These are phyloP conservation scores for Trypanosoma brucei DNA, from an alignment of 208 protist species.

Conservation along the genomic window DNA sequence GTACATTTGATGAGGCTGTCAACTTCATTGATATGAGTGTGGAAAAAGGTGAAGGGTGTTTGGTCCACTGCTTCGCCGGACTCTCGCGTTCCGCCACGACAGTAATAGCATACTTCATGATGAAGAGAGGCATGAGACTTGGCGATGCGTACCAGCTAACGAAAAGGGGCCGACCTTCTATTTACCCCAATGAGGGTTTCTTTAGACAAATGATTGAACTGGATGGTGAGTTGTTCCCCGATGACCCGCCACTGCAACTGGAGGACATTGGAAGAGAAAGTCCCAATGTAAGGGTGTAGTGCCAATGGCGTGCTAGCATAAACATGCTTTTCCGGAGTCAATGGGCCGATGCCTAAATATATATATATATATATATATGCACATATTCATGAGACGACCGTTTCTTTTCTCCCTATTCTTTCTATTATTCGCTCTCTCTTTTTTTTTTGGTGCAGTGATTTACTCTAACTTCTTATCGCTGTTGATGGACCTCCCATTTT, in stretches of 20 bases:
- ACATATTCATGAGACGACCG: too few relatives aligned
- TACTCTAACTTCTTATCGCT: too few relatives aligned
- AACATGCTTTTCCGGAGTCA: too few relatives aligned
- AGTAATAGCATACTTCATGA: constrained; percentile 87
- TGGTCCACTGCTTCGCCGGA: constrained; percentile 90
- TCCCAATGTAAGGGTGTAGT: neutral
- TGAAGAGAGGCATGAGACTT: constrained; percentile 76
- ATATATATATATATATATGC: too few relatives aligned
- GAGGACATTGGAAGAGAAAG: constrained; percentile 35
- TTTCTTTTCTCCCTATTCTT: too few relatives aligned
- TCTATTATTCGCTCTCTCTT: too few relatives aligned
- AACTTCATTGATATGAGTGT: constrained; percentile 81
- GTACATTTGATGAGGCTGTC: constrained; percentile 70
- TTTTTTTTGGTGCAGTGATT: too few relatives aligned
- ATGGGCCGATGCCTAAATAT: too few relatives aligned
- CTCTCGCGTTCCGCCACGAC: constrained; percentile 87
- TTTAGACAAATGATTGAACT: constrained; percentile 73
- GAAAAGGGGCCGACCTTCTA: constrained; percentile 69
- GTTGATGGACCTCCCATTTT: too few relatives aligned
- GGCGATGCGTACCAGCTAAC: constrained; percentile 77
- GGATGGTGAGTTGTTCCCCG: constrained; percentile 56
- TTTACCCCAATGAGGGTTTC: constrained; percentile 81
- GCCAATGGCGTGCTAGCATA: too few relatives aligned
- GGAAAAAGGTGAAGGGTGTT: constrained; percentile 39
- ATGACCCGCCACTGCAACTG: constrained; percentile 52